Conservation (phyloP, 225 moss, liverwort and hornwort genomes). For the Polytrichum commune region DNA sequence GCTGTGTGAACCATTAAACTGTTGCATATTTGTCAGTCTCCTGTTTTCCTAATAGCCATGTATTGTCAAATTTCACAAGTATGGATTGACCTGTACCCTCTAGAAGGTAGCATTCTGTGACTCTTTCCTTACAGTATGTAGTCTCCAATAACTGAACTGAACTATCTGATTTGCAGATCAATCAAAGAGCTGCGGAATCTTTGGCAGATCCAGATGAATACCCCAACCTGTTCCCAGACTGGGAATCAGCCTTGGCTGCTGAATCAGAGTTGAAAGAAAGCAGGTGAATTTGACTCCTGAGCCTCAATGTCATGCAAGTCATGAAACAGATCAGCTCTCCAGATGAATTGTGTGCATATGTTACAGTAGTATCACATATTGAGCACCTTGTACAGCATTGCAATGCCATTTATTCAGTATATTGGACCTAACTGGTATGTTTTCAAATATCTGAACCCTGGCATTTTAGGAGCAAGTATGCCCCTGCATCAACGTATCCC, state of each 20-base stretch:
- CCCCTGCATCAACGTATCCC: constrained; percentile 34
- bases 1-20: not conserved
- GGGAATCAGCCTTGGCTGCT: constrained; percentile 79
- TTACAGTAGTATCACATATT: not conserved
- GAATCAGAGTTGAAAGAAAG: constrained; percentile 61
- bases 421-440: not conserved
- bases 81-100: not conserved
- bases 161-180: constrained; percentile 51
- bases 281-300: constrained; percentile 35
- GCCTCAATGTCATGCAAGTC: not conserved
- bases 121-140: too few species aligned
- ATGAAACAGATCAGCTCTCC: not conserved
- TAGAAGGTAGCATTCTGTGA: not conserved
- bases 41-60: not conserved
- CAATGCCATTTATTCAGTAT: not conserved
- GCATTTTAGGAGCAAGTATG: constrained; percentile 35
- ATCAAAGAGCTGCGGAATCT: constrained; percentile 93
- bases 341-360: not conserved
- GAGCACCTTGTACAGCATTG: not conserved
- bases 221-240: constrained; percentile 89
- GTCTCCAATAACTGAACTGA: too few species aligned
- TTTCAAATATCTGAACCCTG: not conserved
- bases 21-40: not conserved
- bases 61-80: not conserved
- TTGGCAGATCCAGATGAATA: constrained; percentile 96